A percentile compares a stretch with the other conserved stretches of the same genome.
These are phyloP conservation scores for Niebla homalea DNA, from an alignment of 495 filamentous ascomycete species.

Conservation along the genomic window DNA sequence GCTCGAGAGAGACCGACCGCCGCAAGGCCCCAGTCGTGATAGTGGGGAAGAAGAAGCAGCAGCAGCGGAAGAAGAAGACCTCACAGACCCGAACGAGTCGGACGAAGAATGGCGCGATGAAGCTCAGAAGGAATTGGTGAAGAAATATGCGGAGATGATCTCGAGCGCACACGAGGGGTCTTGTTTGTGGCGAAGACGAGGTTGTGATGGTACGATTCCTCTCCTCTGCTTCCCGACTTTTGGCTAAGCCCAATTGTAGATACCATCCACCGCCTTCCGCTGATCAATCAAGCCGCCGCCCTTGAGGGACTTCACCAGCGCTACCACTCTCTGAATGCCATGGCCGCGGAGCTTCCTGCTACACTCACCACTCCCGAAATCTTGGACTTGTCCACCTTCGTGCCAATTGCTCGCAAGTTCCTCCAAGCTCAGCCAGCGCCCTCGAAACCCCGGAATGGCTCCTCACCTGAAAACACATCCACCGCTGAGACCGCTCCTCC, in stretches of 20 bases:
- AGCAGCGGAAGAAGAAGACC: too few relatives aligned
- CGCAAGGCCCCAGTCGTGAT: not conserved
- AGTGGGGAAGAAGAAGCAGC: not conserved
- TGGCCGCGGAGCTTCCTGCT: constrained; percentile 36
- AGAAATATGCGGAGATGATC: constrained; percentile 59
- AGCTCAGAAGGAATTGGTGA: constrained; percentile 54
- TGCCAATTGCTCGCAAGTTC: not conserved
- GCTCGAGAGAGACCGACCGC: constrained; percentile 37
- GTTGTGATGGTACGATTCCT: constrained; percentile 57
- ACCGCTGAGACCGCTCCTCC: constrained; percentile 15
- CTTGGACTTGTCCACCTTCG: constrained; percentile 22
- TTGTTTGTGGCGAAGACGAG: constrained; percentile 75
- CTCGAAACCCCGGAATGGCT: not conserved
- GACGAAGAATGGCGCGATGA: constrained; percentile 14
- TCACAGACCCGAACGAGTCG: not conserved
- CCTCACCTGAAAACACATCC: not conserved
- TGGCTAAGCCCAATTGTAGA: constrained; percentile 19
- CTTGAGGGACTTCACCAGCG: constrained; percentile 43
- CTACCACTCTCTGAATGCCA: constrained; percentile 40
- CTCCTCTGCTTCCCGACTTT: not conserved
- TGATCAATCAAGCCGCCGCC: constrained; percentile 44
- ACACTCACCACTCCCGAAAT: constrained; percentile 34
- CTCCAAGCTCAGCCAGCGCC: not conserved
- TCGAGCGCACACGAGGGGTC: constrained; percentile 64
- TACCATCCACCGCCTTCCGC: constrained; percentile 41